Base-by-base conservation (phyloP, 2,329 filamentous ascomycete species). In the Venturia oleaginea region DNA sequence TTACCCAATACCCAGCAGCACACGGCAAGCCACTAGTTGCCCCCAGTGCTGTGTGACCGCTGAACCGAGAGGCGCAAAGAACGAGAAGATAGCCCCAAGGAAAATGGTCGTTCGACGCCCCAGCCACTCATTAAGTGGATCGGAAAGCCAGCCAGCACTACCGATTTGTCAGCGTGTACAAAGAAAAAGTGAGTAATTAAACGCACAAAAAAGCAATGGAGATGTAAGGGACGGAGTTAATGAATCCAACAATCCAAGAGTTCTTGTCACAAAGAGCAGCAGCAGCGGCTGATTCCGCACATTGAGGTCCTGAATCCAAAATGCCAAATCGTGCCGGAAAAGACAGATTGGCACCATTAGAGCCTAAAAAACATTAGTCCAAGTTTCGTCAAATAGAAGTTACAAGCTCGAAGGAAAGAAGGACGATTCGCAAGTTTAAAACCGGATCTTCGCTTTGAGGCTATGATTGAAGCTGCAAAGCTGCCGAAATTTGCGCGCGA, bases 331-430 rank as follows among this genome's bases (percentile, higher is more conserved):
- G 79, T 0, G 72, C 66, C 0, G 84, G 84, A 68, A 87, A 87
- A 63, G 81, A 82, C 68, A 88, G 76, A 68, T 85, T 88, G 34
- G 72, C 72, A 34, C 84, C 84, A 68, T 86, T 87, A 63, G 79
- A 62, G 24, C 60, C 55, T 64, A 24, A n/a, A 62, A 22, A 15
- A 37, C 2, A 15, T 48, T 22, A 64, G 40, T 32, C n/a, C n/a
- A 22, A 1, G 13, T 60, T n/a, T 27, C 7, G 4, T 27, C n/a
- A 79, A 24, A 46, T 22, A 22, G 4, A 11, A 10, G 37, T 19
- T 17, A 57, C 6, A 8, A n/a, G 4, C 40, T 34, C 22, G 10
- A 48, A 3, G 19, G 13, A 48, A 22, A 7, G 8, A 7, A 48
- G 22, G 46, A 13, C 2, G 22, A 27, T 48, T 27, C 22, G 22